These are phyloP conservation scores for Fusarium brevicatenulatum DNA, from an alignment of 2,329 filamentous ascomycete species.

Conservation along the genomic window DNA sequence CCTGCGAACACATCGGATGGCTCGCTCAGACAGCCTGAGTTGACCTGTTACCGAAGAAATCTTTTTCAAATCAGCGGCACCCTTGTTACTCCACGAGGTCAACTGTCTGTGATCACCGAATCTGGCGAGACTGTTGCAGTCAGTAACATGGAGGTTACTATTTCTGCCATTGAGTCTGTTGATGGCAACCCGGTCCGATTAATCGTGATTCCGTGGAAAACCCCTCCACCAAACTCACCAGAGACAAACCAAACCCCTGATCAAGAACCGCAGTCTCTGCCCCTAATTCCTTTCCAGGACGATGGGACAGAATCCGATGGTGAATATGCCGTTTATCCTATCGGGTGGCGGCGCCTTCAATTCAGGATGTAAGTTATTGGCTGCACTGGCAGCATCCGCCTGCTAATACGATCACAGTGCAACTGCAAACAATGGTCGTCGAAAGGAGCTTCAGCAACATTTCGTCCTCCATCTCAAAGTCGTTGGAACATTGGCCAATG, in stretches of 20 bases:
- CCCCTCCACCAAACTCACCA: conserved; percentile 82
- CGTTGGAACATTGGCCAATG: conserved; percentile 82
- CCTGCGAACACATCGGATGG: conserved; percentile 70
- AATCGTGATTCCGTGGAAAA: conserved; percentile 98
- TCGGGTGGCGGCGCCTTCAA: conserved; percentile 92
- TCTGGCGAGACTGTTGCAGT: conserved; percentile 86
- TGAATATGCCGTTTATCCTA: conserved; percentile 89
- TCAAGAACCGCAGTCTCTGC: conserved; percentile 86
- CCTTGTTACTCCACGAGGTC: conserved; percentile 80
- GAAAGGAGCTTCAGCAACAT: conserved; percentile 96
- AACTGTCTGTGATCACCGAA: conserved; percentile 84
- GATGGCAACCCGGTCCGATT: conserved; percentile 92
- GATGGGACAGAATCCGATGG: conserved; percentile 70
- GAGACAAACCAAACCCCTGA: conserved; percentile 73
- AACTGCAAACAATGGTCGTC: conserved; percentile 93
- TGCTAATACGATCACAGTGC: conserved; percentile 63
- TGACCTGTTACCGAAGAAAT: conserved; percentile 96
- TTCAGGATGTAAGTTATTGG: conserved; percentile 75
- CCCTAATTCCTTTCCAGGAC: conserved; percentile 75
- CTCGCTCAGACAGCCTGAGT: conserved; percentile 74
- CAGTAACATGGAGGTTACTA: conserved; percentile 82
- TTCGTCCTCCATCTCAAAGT: conserved; percentile 92
- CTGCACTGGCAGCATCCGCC: not conserved
- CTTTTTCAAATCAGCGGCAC: conserved; percentile 95
- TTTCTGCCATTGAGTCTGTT: conserved; percentile 94